phyloP scores from a whole-genome alignment of 495 filamentous ascomycete genomes.

The Xylaria intraflava region DNA sequence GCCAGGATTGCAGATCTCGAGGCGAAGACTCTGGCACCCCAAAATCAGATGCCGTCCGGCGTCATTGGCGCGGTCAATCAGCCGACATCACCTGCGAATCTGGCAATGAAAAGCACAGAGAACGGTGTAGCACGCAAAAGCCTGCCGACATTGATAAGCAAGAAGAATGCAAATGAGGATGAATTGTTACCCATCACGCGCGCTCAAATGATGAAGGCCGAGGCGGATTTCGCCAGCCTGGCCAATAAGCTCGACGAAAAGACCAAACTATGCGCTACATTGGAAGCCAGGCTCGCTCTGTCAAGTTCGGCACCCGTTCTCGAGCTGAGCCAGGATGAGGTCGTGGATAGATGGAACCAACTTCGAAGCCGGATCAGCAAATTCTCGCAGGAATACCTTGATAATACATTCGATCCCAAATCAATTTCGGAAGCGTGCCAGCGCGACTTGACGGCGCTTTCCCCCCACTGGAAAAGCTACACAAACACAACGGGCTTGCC shows the following conservation, averaged over 20 bases:
- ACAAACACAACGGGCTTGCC: conserved; percentile 10
- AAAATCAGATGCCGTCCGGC: not conserved
- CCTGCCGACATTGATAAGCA: not conserved
- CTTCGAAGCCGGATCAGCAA: conserved; percentile 14
- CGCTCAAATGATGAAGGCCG: conserved; percentile 12
- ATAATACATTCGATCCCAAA: conserved; percentile 5
- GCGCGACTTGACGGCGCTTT: conserved; percentile 17
- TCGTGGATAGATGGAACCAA: conserved; percentile 13
- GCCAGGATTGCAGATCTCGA: conserved; percentile 15
- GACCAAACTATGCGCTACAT: conserved; percentile 11
- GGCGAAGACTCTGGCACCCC: conserved; percentile 10
- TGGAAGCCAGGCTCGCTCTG: conserved; percentile 10
- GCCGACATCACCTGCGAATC: not conserved
- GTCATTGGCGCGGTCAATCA: not conserved
- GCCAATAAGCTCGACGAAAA: conserved; percentile 13
- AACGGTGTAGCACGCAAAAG: not conserved
- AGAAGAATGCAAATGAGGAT: not conserved
- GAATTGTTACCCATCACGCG: conserved; percentile 14
- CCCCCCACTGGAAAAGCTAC: conserved; percentile 23
- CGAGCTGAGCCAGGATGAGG: conserved; percentile 12
- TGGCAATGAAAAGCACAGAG: not conserved
- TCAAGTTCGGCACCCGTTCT: not conserved
- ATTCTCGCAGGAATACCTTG: conserved; percentile 14
- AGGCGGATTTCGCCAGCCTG: conserved; percentile 9
- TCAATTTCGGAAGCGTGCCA: conserved; percentile 9